Evolutionary conservation across 495 filamentous ascomycete genomes (phyloP).

Genomic region (Staphylotrichum tortipilum): DNA sequence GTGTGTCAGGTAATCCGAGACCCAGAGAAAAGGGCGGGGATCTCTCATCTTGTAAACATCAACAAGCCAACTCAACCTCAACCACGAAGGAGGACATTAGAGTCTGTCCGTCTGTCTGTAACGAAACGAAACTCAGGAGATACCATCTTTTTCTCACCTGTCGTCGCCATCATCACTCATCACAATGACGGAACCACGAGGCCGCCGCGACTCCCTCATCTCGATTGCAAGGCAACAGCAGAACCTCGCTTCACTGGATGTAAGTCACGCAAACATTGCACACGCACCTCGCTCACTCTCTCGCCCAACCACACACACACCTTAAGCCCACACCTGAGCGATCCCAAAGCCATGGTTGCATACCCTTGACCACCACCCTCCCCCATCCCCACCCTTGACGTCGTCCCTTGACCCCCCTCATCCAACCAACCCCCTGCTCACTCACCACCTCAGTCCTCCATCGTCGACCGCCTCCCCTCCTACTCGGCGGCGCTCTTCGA

Average conservation of each 20-base stretch:
- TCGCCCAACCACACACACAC: not conserved
- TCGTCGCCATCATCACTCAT: not conserved
- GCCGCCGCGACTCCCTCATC: slow-evolving; percentile 1
- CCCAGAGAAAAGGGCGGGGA: no score
- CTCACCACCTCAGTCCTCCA: slow-evolving; percentile 24
- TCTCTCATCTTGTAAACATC: no score
- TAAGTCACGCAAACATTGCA: slow-evolving; percentile 10
- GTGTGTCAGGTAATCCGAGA: no score
- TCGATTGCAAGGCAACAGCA: slow-evolving; percentile 18
- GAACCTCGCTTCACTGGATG: slow-evolving; percentile 28
- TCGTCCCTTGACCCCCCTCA: not conserved
- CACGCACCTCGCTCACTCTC: not conserved
- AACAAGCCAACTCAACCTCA: not conserved
- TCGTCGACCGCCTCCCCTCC: slow-evolving; percentile 49
- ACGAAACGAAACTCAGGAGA: no score
- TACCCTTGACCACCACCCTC: no score
- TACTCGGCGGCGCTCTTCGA: slow-evolving; percentile 70
- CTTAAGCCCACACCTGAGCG: no score
- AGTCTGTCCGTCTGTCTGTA: no score
- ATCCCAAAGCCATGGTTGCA: no score
- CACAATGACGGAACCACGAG: not conserved
- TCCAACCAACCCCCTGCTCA: not conserved
- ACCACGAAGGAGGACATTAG: no score
- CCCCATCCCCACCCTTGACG: not conserved
- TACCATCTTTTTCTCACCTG: no score